These are phyloP conservation scores for Geoglossum glabrum DNA, from an alignment of 495 filamentous ascomycete genomes.

Conservation along the genomic window DNA sequence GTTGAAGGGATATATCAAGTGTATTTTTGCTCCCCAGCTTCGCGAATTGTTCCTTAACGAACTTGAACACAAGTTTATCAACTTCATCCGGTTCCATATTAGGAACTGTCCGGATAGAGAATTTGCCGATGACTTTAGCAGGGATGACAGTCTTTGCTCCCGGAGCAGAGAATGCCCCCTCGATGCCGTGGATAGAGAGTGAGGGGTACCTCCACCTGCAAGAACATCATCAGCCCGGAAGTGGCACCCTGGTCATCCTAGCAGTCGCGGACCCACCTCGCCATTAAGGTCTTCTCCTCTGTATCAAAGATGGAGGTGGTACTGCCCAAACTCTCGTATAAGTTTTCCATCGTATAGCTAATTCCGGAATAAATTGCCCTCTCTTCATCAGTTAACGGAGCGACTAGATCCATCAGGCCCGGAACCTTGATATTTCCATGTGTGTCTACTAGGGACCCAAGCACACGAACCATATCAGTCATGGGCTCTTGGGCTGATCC, in stretches of 20 bases:
- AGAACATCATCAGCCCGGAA: not conserved
- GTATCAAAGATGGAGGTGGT: conserved; percentile 65
- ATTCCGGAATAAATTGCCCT: conserved; percentile 66
- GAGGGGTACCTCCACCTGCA: conserved; percentile 67
- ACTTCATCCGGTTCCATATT: conserved; percentile 89
- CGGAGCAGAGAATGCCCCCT: conserved; percentile 82
- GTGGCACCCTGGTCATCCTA: not conserved
- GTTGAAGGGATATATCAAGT: conserved; percentile 56
- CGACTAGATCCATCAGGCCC: conserved; percentile 80
- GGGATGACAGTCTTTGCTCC: conserved; percentile 98
- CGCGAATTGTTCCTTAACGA: conserved; percentile 59
- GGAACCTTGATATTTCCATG: conserved; percentile 78
- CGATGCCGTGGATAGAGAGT: conserved; percentile 87
- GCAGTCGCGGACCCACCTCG: conserved; percentile 22
- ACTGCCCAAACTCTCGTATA: conserved; percentile 77
- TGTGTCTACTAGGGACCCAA: conserved; percentile 68
- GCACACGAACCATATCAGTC: conserved; percentile 74
- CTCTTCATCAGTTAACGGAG: conserved; percentile 69
- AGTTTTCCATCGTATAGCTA: conserved; percentile 83
- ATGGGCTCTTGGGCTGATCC: conserved; percentile 93
- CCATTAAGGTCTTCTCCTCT: conserved; percentile 84
- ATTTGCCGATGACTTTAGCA: conserved; percentile 92
- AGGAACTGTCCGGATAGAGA: conserved; percentile 90
- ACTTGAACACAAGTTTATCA: conserved; percentile 59
- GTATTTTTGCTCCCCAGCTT: conserved; percentile 82